Conservation (phyloP, 768 basidiomycete genomes). For the Suillus fuscotomentosus region DNA sequence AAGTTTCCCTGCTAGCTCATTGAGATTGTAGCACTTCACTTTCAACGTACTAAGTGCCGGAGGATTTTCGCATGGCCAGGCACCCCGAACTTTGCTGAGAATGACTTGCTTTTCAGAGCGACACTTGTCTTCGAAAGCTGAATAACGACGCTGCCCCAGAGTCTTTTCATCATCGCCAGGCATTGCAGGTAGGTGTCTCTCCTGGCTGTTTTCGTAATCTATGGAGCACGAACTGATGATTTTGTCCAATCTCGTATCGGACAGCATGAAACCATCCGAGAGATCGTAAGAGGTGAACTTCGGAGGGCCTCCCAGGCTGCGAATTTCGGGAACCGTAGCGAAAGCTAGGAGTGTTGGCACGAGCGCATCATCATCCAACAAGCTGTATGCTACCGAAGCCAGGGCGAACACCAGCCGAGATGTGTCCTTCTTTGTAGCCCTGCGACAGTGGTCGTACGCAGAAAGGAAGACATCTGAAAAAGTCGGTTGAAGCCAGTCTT, state of each 20-base stretch:
- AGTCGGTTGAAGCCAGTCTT: neutral
- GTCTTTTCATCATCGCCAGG: neutral
- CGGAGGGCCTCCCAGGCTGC: neutral
- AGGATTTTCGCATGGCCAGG: neutral
- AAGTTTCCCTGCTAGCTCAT: neutral
- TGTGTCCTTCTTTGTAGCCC: neutral
- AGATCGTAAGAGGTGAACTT: neutral
- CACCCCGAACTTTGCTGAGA: neutral
- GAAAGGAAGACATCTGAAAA: neutral
- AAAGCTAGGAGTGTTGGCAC: neutral
- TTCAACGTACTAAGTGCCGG: neutral
- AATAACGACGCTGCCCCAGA: neutral
- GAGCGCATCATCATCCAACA: neutral
- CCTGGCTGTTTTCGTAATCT: neutral
- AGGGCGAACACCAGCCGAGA: neutral
- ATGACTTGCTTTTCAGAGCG: neutral
- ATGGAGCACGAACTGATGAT: neutral
- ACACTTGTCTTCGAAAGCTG: neutral
- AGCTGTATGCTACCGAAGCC: neutral
- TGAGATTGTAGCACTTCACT: neutral
- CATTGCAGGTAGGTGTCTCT: neutral
- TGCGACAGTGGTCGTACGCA: neutral
- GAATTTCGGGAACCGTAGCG: neutral
- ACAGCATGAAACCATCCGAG: neutral
- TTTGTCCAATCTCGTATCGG: neutral